Conservation (phyloP, 2,329 filamentous ascomycete species). For the Alternaria rosae region DNA sequence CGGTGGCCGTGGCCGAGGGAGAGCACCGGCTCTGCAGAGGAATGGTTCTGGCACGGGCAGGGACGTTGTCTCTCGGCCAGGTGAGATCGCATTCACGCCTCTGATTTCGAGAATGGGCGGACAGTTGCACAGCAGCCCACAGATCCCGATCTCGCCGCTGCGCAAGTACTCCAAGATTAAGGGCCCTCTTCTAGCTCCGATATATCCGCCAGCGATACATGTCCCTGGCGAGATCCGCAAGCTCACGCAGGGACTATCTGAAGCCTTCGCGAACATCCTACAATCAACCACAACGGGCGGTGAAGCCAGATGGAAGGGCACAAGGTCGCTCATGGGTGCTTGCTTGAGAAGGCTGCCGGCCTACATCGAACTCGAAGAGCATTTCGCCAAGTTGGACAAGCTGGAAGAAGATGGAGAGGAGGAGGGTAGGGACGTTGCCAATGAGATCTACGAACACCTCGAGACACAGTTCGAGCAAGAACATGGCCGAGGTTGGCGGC, state of each 20-base stretch:
- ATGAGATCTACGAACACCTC: constrained; percentile 52
- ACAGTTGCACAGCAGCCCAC: constrained; percentile 41
- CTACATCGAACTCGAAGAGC: constrained; percentile 51
- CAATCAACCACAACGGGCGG: constrained; percentile 33
- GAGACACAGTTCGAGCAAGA: constrained; percentile 46
- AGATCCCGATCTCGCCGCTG: constrained; percentile 37
- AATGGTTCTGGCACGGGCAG: not conserved
- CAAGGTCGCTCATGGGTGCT: constrained; percentile 47
- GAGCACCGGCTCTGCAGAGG: constrained; percentile 10
- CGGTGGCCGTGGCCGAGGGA: constrained; percentile 36
- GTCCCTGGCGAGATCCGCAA: constrained; percentile 38
- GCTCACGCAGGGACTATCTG: constrained; percentile 39
- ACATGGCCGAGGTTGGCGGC: constrained; percentile 47
- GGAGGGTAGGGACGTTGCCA: constrained; percentile 45
- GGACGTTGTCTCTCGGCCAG: constrained; percentile 29
- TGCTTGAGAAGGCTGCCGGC: constrained; percentile 52
- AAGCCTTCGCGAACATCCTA: constrained; percentile 48
- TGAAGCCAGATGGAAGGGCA: constrained; percentile 40
- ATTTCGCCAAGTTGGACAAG: constrained; percentile 45
- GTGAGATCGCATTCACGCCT: constrained; percentile 47
- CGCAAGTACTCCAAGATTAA: constrained; percentile 28
- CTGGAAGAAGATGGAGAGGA: constrained; percentile 39
- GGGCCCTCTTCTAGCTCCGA: constrained; percentile 32
- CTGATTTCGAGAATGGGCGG: constrained; percentile 40
- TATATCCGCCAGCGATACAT: constrained; percentile 31